Conservation (phyloP, 192 early-diverging fungal genomes). For the Rhizophagus clarus region DNA sequence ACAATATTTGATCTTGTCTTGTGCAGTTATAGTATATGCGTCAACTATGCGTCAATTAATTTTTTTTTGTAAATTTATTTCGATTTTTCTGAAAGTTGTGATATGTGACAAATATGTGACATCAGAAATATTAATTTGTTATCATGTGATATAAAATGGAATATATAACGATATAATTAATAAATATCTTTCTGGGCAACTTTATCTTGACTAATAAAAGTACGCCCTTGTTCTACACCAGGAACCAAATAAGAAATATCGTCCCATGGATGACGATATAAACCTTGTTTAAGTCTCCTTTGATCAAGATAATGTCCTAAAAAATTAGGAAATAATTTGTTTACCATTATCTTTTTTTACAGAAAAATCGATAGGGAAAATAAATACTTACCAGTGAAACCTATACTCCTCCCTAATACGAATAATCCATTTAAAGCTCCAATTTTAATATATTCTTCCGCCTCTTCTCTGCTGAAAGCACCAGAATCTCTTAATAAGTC, state of each 20-base stretch:
- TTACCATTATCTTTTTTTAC: background rate
- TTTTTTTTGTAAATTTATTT: no score
- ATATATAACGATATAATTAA: no score
- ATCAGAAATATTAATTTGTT: no score
- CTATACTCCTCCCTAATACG: conserved; percentile 92
- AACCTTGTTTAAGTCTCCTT: conserved; percentile 96
- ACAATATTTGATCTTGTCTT: no score
- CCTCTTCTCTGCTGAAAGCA: conserved; percentile 92
- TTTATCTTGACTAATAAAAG: conserved; percentile 40
- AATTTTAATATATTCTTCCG: conserved; percentile 94
- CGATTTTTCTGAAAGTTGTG: no score
- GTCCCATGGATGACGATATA: conserved; percentile 98
- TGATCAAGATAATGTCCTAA: conserved; percentile 95
- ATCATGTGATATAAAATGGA: no score
- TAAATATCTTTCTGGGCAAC: conserved; percentile 2
- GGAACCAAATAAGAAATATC: conserved; percentile 89
- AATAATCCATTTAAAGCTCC: conserved; percentile 97
- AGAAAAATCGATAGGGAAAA: background rate
- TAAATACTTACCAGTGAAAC: conserved; percentile 70
- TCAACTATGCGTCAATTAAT: no score
- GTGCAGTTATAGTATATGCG: no score
- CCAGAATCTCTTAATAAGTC: conserved; percentile 90
- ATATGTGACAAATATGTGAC: no score
- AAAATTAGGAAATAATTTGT: background rate
- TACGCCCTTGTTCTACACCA: conserved; percentile 47